Percentiles rank a stretch among this genome's conserved stretches.
phyloP scores from a whole-genome alignment of 164 flowering plant species.

The Stephania yunnanensis region DNA sequence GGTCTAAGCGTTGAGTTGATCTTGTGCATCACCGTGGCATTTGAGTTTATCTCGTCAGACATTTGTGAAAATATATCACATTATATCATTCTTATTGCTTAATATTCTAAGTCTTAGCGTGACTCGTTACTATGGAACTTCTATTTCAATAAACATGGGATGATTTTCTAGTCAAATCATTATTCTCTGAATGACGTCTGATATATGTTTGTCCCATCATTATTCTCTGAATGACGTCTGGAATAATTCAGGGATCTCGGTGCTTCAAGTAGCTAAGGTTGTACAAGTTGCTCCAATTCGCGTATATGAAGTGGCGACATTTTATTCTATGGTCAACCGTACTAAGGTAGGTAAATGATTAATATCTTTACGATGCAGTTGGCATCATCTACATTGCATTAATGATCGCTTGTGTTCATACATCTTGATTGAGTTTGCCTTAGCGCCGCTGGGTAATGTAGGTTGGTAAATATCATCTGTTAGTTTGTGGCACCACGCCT shows the following conservation, averaged over 20 bases:
- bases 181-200: too few relatives aligned
- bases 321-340: conserved; percentile 98
- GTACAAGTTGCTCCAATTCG: conserved; percentile 97
- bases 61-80: too few relatives aligned
- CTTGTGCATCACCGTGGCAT: too few relatives aligned
- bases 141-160: too few relatives aligned
- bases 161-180: too few relatives aligned
- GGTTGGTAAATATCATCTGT: conserved; percentile 96
- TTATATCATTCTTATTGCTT: too few relatives aligned
- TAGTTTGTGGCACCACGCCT: conserved; percentile 98
- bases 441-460: conserved; percentile 22
- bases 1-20: too few relatives aligned
- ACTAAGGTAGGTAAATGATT: too few relatives aligned
- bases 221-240: not conserved
- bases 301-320: conserved; percentile 96
- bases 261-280: conserved; percentile 77
- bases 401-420: conserved; percentile 6
- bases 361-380: not conserved
- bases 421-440: not conserved
- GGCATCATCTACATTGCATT: not conserved
- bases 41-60: too few relatives aligned
- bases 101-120: too few relatives aligned
- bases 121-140: too few relatives aligned
- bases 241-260: conserved; percentile 5
- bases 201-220: not conserved